These are phyloP conservation scores for Naganishia liquefaciens DNA, from an alignment of 1,284 basidiomycete genomes.

Conservation along the genomic window DNA sequence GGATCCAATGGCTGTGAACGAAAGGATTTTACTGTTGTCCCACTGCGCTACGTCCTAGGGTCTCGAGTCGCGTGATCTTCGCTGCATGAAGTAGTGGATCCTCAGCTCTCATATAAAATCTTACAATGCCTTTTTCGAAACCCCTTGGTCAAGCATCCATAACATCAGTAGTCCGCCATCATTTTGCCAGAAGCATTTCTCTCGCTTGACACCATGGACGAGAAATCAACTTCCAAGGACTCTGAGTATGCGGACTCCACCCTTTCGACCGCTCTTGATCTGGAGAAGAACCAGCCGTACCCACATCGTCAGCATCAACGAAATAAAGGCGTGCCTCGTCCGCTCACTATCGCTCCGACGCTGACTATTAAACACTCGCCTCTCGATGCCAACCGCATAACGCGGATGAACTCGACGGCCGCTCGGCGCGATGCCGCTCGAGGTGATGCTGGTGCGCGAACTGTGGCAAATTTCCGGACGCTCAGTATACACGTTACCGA, in stretches of 20 bases:
- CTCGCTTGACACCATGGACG: conserved; percentile 1
- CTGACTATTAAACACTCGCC: conserved; percentile 19
- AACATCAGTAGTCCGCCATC: too few species aligned
- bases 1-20: background rate
- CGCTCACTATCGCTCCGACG: background rate
- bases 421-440: conserved; percentile 9
- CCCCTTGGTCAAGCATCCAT: too few species aligned
- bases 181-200: background rate
- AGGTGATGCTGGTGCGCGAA: conserved; percentile 20
- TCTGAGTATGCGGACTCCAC: background rate
- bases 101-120: too few species aligned
- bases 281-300: conserved; percentile 16
- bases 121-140: too few species aligned
- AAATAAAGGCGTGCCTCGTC: background rate
- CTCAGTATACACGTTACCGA: conserved; percentile 51
- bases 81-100: too few species aligned
- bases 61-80: too few species aligned
- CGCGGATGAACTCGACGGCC: conserved; percentile 3
- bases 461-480: conserved; percentile 38
- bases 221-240: background rate
- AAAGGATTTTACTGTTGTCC: conserved; percentile 5
- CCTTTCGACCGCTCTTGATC: background rate
- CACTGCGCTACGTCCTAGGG: background rate
- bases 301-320: conserved; percentile 16
- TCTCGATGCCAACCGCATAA: background rate